Base-by-base conservation (phyloP, 768 basidiomycete genomes). In the Mycena capillaripes region DNA sequence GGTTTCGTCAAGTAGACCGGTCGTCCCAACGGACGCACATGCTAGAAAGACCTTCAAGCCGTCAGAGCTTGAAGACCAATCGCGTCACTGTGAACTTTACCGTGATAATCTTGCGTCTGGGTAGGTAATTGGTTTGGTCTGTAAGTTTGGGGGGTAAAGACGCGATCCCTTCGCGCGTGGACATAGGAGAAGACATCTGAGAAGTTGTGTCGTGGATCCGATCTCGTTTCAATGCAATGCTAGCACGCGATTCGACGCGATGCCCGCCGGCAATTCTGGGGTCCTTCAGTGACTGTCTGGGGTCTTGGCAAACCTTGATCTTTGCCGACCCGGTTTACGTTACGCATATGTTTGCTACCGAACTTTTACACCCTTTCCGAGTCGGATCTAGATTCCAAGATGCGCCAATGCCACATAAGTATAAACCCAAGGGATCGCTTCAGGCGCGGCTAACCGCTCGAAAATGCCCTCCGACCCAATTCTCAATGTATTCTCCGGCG, bases 121-220 rank as follows among this genome's bases (percentile, higher is more conserved):
- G 89, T 9, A 91, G 82, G 17, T 90, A 84, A 75, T 90, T 90
- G 10, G 89, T 91, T 77, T 91, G 89, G 79, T 91, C 89, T n/a
- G 88, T 86, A 50, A 89, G 72, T 53, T 57, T 58, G 4, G 25
- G 50, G 14, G 42, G 59, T 11, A 23, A 36, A 34, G 52, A n/a
- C 44, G 56, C 30, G 34, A 10, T 44, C n/a, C n/a, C n/a, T 27
- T 61, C 50, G 30, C 11, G 29, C 25, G 48, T 7, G 29, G 52
- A 5, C 5, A 44, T 38, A 30, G 36, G 48, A 12, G 67, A 61
- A 44, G 46, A 52, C 59, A 53, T 60, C 0, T 2, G 21, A 27
- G 21, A 9, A n/a, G 32, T 57, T 27, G 34, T 10, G 5, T 19
- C 8, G 9, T 4, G 48, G 7, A 50, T 3, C n/a, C n/a, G n/a